Percentiles rank a stretch among this genome's conserved stretches.
Conservation (phyloP, 139 green algal species). For the Chlamydomonas applanata region DNA sequence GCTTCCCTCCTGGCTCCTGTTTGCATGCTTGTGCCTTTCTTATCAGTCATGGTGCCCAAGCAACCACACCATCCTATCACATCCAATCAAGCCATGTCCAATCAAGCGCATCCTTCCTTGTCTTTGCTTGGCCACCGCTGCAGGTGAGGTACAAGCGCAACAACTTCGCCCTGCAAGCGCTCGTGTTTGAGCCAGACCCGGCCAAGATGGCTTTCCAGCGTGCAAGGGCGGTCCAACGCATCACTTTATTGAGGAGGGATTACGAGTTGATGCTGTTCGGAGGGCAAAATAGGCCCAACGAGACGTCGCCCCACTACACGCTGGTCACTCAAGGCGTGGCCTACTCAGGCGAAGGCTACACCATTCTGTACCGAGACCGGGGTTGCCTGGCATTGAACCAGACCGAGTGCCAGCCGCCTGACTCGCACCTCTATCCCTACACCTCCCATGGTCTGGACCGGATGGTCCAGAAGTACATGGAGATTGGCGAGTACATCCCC, state of each 20-base stretch:
- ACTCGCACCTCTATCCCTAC: neutral
- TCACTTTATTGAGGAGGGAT: neutral
- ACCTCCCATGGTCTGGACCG: constrained; percentile 5
- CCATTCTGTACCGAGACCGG: neutral
- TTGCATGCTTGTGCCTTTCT: too few species aligned
- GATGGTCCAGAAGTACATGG: constrained; percentile 12
- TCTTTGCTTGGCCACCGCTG: neutral
- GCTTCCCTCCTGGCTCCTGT: too few species aligned
- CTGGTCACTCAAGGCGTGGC: constrained; percentile 4
- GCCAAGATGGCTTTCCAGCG: neutral
- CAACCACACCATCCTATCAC: too few species aligned
- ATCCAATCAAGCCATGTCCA: too few species aligned
- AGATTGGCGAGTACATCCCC: constrained; percentile 5
- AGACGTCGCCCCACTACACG: constrained; percentile 6
- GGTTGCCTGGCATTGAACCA: neutral
- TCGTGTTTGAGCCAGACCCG: neutral
- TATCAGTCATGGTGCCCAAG: too few species aligned
- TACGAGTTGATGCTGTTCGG: constrained; percentile 1
- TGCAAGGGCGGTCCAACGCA: neutral
- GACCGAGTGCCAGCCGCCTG: constrained; percentile 6
- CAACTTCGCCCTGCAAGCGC: constrained; percentile 14
- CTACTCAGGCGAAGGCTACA: neutral
- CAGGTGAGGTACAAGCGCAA: constrained; percentile 9
- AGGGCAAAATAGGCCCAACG: neutral
- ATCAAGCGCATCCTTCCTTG: too few species aligned